These are phyloP conservation scores for Fusarium sp. DNA, from an alignment of 2,329 filamentous ascomycete species.

Conservation along the genomic window DNA sequence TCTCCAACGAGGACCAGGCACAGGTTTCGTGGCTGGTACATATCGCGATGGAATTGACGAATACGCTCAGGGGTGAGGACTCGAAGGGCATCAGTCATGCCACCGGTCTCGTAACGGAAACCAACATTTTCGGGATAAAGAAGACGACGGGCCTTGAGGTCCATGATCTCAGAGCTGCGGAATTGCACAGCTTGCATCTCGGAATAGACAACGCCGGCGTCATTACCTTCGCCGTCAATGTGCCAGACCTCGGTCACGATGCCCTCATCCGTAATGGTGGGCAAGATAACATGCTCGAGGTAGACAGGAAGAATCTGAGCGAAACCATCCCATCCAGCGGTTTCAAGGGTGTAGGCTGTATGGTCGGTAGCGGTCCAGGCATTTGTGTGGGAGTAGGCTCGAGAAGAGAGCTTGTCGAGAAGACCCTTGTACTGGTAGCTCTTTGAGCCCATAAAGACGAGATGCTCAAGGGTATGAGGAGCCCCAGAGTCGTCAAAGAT, in stretches of 20 bases:
- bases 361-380: constrained; percentile 98
- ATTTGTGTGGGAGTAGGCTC: constrained; percentile 93
- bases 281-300: constrained; percentile 90
- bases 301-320: constrained; percentile 94
- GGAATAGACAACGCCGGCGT: constrained; percentile 97
- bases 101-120: constrained; percentile 97
- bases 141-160: constrained; percentile 79
- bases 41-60: constrained; percentile 90
- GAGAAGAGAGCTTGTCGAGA: constrained; percentile 90
- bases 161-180: constrained; percentile 84
- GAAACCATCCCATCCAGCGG: constrained; percentile 97
- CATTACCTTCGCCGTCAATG: constrained; percentile 89
- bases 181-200: constrained; percentile 99
- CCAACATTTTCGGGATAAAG: constrained; percentile 90
- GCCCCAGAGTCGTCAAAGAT: constrained; percentile 97
- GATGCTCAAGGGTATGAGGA: constrained; percentile 84
- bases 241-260: constrained; percentile 98
- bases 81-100: constrained; percentile 91
- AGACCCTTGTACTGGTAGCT: constrained; percentile 95
- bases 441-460: constrained; percentile 90
- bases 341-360: constrained; percentile 94
- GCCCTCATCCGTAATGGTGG: constrained; percentile 89
- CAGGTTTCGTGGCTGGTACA: constrained; percentile 98
- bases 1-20: constrained; percentile 93
- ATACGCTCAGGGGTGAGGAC: constrained; percentile 89